Conservation (phyloP, 768 basidiomycete genomes). For the Favolaschia claudopus region DNA sequence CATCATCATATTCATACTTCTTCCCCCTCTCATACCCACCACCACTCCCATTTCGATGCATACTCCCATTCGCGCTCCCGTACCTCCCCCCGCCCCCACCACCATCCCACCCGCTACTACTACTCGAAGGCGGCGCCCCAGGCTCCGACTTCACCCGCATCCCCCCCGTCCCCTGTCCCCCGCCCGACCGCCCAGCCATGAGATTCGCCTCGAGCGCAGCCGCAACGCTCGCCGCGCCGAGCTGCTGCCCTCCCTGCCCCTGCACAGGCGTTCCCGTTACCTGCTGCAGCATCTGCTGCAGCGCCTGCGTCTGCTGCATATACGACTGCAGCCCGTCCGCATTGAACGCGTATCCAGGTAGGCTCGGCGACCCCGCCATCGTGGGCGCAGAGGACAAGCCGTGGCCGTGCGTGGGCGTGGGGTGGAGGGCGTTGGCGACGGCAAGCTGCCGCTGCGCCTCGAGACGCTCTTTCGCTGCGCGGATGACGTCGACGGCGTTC, state of each 20-base stretch:
- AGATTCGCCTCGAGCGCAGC: conserved; percentile 10
- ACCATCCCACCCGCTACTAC: background rate
- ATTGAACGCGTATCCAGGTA: background rate
- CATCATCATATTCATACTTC: background rate
- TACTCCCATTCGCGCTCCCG: background rate
- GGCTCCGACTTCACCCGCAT: conserved; percentile 9
- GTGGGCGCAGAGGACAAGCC: background rate
- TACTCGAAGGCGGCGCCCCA: background rate
- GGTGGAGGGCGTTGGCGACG: too few species aligned
- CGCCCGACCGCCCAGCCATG: background rate
- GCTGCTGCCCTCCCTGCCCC: too few species aligned
- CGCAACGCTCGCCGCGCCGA: conserved; percentile 7
- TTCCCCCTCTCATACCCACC: too few species aligned
- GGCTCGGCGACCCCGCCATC: background rate
- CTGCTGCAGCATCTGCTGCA: background rate
- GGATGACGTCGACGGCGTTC: background rate
- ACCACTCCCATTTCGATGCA: too few species aligned
- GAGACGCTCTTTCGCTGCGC: conserved; percentile 7
- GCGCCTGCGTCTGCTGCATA: background rate
- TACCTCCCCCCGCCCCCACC: background rate
- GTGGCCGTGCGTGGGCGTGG: too few species aligned
- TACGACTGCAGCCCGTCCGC: too few species aligned
- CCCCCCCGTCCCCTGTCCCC: background rate
- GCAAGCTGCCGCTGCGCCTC: background rate
- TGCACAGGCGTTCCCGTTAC: too few species aligned